Evolutionary conservation across 2,329 filamentous ascomycete species (phyloP).

Genomic region (Pseudocercospora musae): DNA sequence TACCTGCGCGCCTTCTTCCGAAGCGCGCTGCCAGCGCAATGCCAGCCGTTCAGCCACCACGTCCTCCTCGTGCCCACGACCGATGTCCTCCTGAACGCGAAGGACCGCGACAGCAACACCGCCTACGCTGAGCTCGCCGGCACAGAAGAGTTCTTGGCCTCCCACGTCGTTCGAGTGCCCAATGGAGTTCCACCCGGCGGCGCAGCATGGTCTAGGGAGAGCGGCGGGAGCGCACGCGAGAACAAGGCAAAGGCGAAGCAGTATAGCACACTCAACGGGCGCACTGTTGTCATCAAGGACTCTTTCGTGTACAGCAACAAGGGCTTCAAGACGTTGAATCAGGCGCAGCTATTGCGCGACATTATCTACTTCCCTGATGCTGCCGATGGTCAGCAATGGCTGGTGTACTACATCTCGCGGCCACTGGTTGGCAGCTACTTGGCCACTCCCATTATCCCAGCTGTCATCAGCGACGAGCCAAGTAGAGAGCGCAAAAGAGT

Average conservation of each 20-base stretch:
- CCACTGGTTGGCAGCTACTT: conserved; percentile 84
- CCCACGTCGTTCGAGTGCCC: conserved; percentile 89
- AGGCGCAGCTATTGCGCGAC: conserved; percentile 82
- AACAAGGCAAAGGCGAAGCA: conserved; percentile 90
- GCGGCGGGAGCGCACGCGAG: conserved; percentile 60
- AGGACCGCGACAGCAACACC: conserved; percentile 80
- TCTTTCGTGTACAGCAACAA: conserved; percentile 93
- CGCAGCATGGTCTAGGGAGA: conserved; percentile 46
- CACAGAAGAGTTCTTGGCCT: conserved; percentile 91
- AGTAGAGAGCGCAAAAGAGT: conserved; percentile 34
- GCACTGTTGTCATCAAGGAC: conserved; percentile 93
- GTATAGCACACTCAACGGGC: conserved; percentile 86
- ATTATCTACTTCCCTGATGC: conserved; percentile 83
- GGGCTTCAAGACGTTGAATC: conserved; percentile 91
- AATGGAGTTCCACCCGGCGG: conserved; percentile 44
- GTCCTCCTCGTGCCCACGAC: conserved; percentile 91
- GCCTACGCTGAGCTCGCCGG: conserved; percentile 75
- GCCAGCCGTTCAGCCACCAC: conserved; percentile 85
- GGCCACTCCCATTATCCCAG: conserved; percentile 67
- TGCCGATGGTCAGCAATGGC: conserved; percentile 88
- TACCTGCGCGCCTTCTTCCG: conserved; percentile 98
- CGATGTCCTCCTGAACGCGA: conserved; percentile 81
- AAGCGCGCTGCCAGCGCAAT: conserved; percentile 88
- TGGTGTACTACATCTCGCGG: conserved; percentile 91
- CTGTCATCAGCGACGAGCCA: conserved; percentile 45